A percentile compares a stretch with the other conserved stretches of the same genome.
Evolutionary conservation across 805 yeast species (phyloP).

Genomic region (Barnettozyma wickerhamii): DNA sequence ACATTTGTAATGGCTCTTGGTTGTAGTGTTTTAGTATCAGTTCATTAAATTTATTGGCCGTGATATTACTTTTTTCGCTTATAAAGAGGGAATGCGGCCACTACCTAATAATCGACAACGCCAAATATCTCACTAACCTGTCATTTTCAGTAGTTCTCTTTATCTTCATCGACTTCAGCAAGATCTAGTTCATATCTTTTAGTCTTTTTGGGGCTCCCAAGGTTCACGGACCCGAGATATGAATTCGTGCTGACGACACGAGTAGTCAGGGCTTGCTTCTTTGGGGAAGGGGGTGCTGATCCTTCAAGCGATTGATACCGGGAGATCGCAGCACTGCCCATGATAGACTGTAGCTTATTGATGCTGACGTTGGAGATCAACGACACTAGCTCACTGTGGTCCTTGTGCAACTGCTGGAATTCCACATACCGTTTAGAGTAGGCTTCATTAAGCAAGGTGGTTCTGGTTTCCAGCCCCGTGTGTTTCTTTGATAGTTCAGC

Average conservation of each 20-base stretch:
- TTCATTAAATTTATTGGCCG: too few species aligned
- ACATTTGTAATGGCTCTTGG: conserved; percentile 1
- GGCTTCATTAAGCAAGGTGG: conserved; percentile 23
- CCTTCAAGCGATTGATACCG: conserved; percentile 3
- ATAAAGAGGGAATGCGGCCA: too few species aligned
- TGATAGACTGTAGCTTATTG: conserved; percentile 28
- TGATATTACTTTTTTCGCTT: not conserved
- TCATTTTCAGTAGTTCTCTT: too few species aligned
- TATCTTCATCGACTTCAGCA: conserved; percentile 4
- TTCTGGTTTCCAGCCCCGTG: conserved; percentile 15
- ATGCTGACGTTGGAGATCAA: conserved; percentile 23
- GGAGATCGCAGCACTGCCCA: conserved; percentile 16
- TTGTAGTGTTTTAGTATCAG: too few species aligned
- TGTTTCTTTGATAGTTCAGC: conserved; percentile 16
- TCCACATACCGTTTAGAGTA: conserved; percentile 24
- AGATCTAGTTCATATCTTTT: conserved; percentile 10
- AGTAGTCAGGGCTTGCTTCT: conserved; percentile 5
- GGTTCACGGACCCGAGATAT: conserved; percentile 16
- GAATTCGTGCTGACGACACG: conserved; percentile 27
- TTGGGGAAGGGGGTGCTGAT: conserved; percentile 2
- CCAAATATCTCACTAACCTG: too few species aligned
- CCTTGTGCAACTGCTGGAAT: conserved; percentile 25
- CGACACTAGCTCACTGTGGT: conserved; percentile 24
- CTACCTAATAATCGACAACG: too few species aligned
- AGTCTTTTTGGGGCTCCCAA: conserved; percentile 9